Base-by-base conservation (phyloP, 2,329 filamentous ascomycete genomes). In the Periconia digitata region DNA sequence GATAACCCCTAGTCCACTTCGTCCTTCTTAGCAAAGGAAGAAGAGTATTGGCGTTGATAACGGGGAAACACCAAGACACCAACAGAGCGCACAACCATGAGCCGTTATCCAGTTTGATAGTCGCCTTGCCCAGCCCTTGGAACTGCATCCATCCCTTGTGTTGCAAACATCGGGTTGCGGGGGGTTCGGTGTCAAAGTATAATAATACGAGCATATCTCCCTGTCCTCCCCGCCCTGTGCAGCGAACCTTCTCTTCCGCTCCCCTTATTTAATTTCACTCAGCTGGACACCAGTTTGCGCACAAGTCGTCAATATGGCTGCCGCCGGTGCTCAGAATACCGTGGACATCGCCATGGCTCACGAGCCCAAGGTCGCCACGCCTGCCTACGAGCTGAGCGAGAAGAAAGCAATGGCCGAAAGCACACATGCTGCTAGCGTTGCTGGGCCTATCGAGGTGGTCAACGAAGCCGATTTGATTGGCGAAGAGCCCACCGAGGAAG, bases 401-500 rank as follows among this genome's bases (percentile, higher is more conserved):
- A 69, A 70, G 62, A 56, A 62, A 24, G 62, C 58, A 6, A 50
- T 71, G 22, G 58, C 54, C 3, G 58, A 44, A 15, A 50, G 56
- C 20, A 59, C 51, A 44, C 62, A 54, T 38, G 53, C 52, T 22
- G 45, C 52, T 35, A 59, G 53, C 49, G 43, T 55, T 35, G 45
- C 40, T 16, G 45, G 54, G 3, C 53, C 55, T 10, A 59, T 65
- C 49, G 64, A 68, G 44, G 66, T 67, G 44, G 27, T 32, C 27
- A 32, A 32, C 27, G 65, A 67, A 44, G 64, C 62, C 32, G 67
- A 71, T 48, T 43, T 69, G 17, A 55, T 59, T 32, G 67, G 68
- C 37, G 67, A 71, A 46, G 66, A 68, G 46, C 84, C 84, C 2
- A 86, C 83, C 6, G 79, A 82, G 24, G 83, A 87, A 64, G 85